Conservation (phyloP, 306 rosid species). For the Calophaca sinica region DNA sequence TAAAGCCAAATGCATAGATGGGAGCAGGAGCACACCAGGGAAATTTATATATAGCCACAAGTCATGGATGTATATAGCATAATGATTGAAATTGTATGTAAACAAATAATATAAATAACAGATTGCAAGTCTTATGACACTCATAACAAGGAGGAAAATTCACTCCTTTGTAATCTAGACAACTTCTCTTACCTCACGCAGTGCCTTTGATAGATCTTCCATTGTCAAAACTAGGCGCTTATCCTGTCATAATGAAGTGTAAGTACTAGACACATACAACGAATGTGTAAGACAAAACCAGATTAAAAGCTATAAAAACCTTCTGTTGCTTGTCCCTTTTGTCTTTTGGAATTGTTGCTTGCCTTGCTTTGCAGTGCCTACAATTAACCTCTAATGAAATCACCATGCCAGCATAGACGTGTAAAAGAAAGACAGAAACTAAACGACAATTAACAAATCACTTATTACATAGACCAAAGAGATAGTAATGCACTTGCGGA, state of each 20-base stretch:
- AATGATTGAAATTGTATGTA: conserved; percentile 10
- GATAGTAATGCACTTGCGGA: conserved; percentile 22
- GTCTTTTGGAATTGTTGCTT: conserved; percentile 81
- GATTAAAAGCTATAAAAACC: conserved; percentile 52
- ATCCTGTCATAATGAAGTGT: conserved; percentile 65
- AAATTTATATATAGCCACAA: neutral
- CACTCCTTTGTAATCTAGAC: conserved; percentile 28
- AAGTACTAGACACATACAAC: conserved; percentile 37
- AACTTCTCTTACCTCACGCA: conserved; percentile 66
- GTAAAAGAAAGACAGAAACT: conserved; percentile 22
- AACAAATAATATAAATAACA: neutral
- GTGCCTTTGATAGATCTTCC: conserved; percentile 86
- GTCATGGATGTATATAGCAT: neutral
- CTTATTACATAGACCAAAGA: conserved; percentile 1
- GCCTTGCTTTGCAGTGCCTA: conserved; percentile 96
- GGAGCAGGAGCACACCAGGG: neutral
- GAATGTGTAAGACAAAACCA: conserved; percentile 24
- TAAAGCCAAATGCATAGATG: neutral
- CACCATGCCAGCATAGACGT: conserved; percentile 23
- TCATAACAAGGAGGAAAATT: conserved; percentile 18
- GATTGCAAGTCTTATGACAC: conserved; percentile 19
- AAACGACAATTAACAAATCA: conserved; percentile 11
- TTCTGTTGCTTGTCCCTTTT: conserved; percentile 95
- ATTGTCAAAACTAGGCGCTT: conserved; percentile 81
- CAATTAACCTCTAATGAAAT: conserved; percentile 43